Evolutionary conservation across 257 asterid genomes (phyloP), one percentile per base, ranked within the genome.

Genomic region (Ilex asprella): DNA sequence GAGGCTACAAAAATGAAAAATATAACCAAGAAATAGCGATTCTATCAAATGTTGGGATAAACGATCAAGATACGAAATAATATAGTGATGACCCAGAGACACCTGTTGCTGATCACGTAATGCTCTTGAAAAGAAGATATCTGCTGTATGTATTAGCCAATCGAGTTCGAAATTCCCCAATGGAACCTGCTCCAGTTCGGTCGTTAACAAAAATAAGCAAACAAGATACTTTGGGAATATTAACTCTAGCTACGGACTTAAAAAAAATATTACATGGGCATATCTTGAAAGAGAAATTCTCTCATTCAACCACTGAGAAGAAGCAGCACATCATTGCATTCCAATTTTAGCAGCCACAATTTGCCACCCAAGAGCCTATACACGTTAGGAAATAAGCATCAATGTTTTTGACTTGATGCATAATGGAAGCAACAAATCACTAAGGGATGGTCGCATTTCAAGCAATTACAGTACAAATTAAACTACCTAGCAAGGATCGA

Each of bases 71-170:
- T 6, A 41, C 12, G 47, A 41, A 41, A 41, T 41, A 11, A 11
- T 6, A 41, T 1, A 41, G 7, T 6, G 12, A 41, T 7, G 12
- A 7, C 12, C 47, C 8, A n/a, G 56, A 67, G 67, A 31, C 66
- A 92, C 99, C 99, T 89, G 99, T 70, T 89, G 97, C 58, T 93
- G 97, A 79, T 89, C 99, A 69, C 78, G 96, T 75, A 93, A 83
- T 65, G 96, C 95, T 75, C 99, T 93, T 30, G 99, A 85, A 70
- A 89, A 83, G 84, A 93, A 89, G 79, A 93, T 80, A 81, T 93
- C 99, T 63, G 91, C 87, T 41, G 95, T 89, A 71, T 89, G 89
- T 60, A 86, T 75, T 67, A 93, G 89, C 97, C 95, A 93, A 77
- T 93, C 99, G 69, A 85, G 91, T 72, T 87, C 99, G 66, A 93